phyloP scores from a whole-genome alignment of 108 stramenopile genomes.

The Pinguiococcus pyrenoidosus region DNA sequence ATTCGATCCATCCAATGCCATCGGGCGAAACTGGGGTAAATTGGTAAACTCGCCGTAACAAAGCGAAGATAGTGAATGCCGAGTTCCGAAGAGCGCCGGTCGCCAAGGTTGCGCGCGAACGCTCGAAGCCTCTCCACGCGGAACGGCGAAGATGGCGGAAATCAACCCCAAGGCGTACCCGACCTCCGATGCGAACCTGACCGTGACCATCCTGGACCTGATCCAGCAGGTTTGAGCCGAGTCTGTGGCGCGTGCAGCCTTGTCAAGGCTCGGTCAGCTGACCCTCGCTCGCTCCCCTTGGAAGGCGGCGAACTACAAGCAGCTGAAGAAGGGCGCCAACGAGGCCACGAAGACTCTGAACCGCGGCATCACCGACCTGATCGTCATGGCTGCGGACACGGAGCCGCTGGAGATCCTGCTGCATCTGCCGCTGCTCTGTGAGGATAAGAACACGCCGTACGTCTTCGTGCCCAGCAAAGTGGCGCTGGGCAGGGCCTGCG shows the following conservation, averaged over 20 bases:
- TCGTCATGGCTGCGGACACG: slow-evolving; percentile 98
- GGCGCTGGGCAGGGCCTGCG: slow-evolving; percentile 95
- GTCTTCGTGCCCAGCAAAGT: slow-evolving; percentile 98
- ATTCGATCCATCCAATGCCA: too few species aligned
- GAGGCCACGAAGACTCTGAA: slow-evolving; percentile 98
- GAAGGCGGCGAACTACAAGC: slow-evolving; percentile 84
- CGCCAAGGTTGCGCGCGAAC: too few species aligned
- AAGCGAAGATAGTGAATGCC: too few species aligned
- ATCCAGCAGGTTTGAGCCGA: too few species aligned
- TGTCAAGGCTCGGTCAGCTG: too few species aligned
- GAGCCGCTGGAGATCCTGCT: slow-evolving; percentile 98
- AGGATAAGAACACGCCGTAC: slow-evolving; percentile 99
- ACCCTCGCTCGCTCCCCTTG: too few species aligned
- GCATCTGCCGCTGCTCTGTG: slow-evolving; percentile 93
- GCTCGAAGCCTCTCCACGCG: too few species aligned
- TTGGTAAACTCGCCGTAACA: too few species aligned
- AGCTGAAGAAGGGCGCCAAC: slow-evolving; percentile 99
- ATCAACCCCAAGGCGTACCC: slow-evolving; percentile 70
- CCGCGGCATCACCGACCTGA: slow-evolving; percentile 93
- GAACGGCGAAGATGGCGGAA: too few species aligned
- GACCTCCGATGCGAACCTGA: slow-evolving; percentile 93
- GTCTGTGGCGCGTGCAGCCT: too few species aligned
- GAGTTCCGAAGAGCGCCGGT: too few species aligned
- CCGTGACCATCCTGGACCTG: slow-evolving; percentile 89
- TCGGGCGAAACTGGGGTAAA: too few species aligned